Evolutionary conservation across 192 early-diverging fungal species (phyloP).

Genomic region (Gaertneriomyces sp.): DNA sequence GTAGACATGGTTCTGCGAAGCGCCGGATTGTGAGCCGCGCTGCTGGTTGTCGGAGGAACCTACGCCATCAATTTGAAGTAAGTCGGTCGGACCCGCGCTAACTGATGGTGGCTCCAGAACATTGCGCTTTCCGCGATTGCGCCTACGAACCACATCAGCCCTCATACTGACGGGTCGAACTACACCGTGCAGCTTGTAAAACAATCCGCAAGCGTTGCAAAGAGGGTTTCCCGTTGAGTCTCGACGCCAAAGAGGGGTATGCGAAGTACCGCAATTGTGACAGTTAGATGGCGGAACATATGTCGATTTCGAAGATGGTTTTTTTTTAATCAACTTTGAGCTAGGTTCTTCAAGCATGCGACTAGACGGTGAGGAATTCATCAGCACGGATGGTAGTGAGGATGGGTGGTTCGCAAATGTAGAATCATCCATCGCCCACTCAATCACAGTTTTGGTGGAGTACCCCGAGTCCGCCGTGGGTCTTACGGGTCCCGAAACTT

Average conservation of each 20-base stretch:
- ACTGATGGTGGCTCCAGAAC: not conserved
- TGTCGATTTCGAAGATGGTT: not conserved
- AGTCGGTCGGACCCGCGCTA: not conserved
- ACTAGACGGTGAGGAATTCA: not conserved
- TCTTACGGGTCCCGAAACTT: not conserved
- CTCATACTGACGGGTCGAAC: constrained; percentile 81
- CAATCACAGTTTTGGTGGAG: too few species aligned
- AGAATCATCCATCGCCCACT: too few species aligned
- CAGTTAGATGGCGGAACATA: constrained; percentile 36
- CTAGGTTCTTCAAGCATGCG: not conserved
- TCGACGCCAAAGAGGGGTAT: constrained; percentile 93
- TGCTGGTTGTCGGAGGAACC: not conserved
- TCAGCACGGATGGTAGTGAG: not conserved
- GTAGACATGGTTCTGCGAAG: too few species aligned
- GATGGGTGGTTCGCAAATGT: too few species aligned
- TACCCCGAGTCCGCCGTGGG: not conserved
- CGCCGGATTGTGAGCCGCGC: too few species aligned
- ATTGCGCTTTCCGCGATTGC: constrained; percentile 58
- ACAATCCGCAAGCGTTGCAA: constrained; percentile 95
- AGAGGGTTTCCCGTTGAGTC: constrained; percentile 80
- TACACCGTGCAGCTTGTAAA: constrained; percentile 88
- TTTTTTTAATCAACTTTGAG: not conserved
- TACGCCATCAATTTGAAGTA: not conserved
- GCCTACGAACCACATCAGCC: constrained; percentile 84
- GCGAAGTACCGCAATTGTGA: constrained; percentile 75